Percentiles rank a stretch among this genome's conserved stretches.
Evolutionary conservation across 106 monocot genomes (phyloP).

Genomic region (Acorus calamus): DNA sequence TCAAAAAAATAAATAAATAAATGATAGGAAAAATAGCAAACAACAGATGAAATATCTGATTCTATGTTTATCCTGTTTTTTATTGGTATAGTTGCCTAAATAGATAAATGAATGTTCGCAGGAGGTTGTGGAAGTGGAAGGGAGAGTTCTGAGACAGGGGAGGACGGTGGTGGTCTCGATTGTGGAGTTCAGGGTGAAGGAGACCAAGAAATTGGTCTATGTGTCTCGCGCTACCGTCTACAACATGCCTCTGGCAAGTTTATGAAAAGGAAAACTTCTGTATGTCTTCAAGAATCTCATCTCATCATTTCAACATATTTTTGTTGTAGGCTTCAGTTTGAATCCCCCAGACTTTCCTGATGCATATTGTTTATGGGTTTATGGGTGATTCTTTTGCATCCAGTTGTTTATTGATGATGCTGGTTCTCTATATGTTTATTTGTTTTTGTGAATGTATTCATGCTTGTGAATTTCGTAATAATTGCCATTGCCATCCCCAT

Average conservation of each 20-base stretch:
- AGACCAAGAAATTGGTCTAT: constrained; percentile 28
- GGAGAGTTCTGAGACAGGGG: constrained; percentile 42
- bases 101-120: constrained; percentile 8
- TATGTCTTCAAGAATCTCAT: too few relatives aligned
- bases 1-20: too few relatives aligned
- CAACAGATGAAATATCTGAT: neutral
- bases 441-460: too few relatives aligned
- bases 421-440: too few relatives aligned
- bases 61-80: neutral
- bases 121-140: constrained; percentile 50
- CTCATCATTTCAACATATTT: too few relatives aligned
- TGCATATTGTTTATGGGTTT: too few relatives aligned
- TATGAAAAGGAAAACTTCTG: constrained; percentile 12
- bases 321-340: too few relatives aligned
- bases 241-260: constrained; percentile 39
- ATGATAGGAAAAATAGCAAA: neutral
- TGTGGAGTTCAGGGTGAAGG: constrained; percentile 38
- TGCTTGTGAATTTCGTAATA: too few relatives aligned
- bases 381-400: too few relatives aligned
- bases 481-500: too few relatives aligned
- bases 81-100: neutral
- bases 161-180: constrained; percentile 43
- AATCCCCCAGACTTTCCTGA: too few relatives aligned
- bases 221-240: constrained; percentile 51
- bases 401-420: too few relatives aligned